Percentiles rank a stretch among this genome's conserved stretches.
phyloP scores from a whole-genome alignment of 495 filamentous ascomycete species.

The Penicillium roqueforti region DNA sequence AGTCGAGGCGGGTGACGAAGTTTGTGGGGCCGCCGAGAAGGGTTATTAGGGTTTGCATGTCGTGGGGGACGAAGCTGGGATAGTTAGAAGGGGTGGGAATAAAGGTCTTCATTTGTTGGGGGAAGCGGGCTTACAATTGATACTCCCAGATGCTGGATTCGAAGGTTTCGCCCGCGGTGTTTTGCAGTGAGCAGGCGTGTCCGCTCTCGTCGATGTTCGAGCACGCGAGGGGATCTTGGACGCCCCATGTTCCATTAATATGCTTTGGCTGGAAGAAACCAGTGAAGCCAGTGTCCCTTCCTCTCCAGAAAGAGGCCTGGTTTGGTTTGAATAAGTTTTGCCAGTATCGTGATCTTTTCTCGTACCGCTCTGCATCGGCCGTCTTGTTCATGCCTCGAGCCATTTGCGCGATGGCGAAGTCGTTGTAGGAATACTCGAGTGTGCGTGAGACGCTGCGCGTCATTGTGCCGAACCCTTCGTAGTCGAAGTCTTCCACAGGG shows the following conservation, averaged over 20 bases:
- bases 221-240: conserved; percentile 52
- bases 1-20: conserved; percentile 64
- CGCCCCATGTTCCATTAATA: conserved; percentile 54
- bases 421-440: conserved; percentile 68
- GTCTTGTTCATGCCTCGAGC: conserved; percentile 52
- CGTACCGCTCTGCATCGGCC: conserved; percentile 56
- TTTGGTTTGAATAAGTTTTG: conserved; percentile 63
- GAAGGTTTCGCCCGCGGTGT: conserved; percentile 53
- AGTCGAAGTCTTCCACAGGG: conserved; percentile 66
- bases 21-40: conserved; percentile 53
- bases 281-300: conserved; percentile 46
- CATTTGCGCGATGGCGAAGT: conserved; percentile 58
- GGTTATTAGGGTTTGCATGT: conserved; percentile 59
- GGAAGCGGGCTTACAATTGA: conserved; percentile 50
- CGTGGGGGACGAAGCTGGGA: conserved; percentile 63
- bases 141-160: conserved; percentile 71
- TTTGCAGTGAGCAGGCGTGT: conserved; percentile 61
- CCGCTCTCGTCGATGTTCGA: conserved; percentile 41
- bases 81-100: conserved; percentile 1
- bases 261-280: conserved; percentile 67
- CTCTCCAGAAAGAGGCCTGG: conserved; percentile 43
- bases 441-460: conserved; percentile 65
- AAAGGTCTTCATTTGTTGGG: no score
- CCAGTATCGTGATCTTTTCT: conserved; percentile 60
- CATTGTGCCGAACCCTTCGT: conserved; percentile 68